A percentile compares a stretch with the other conserved stretches of the same genome.
phyloP scores from a whole-genome alignment of 306 rosid genomes.

The Vigna mungo region DNA sequence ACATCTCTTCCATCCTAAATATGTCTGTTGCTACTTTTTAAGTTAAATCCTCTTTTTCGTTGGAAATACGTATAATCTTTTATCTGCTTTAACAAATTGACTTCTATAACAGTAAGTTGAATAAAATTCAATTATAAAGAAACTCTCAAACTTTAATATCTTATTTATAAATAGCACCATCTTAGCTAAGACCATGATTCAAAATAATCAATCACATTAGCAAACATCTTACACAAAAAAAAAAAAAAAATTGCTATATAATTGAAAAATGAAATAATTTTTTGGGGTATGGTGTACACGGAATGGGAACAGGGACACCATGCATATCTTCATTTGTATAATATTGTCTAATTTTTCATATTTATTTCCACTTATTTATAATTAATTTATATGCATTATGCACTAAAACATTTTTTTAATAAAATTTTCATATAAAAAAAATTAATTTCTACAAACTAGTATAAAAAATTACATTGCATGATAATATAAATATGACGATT shows the following conservation, averaged over 20 bases:
- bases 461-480: not conserved
- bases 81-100: conserved; percentile 6
- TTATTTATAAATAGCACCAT: too few relatives aligned
- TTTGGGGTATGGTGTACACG: conserved; percentile 41
- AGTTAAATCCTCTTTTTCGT: not conserved
- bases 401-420: not conserved
- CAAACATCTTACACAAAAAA: too few relatives aligned
- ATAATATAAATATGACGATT: not conserved
- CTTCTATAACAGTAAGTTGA: not conserved
- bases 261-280: conserved; percentile 32
- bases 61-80: not conserved
- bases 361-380: not conserved
- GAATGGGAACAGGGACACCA: conserved; percentile 33
- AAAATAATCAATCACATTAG: too few relatives aligned
- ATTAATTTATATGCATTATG: not conserved
- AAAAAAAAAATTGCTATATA: not conserved
- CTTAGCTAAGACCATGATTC: too few relatives aligned
- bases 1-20: conserved; percentile 13
- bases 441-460: not conserved
- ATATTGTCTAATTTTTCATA: not conserved
- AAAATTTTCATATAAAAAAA: too few relatives aligned
- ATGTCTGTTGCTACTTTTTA: conserved; percentile 33
- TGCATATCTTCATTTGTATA: not conserved
- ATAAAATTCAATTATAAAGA: too few relatives aligned
- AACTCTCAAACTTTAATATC: too few relatives aligned